phyloP scores from a whole-genome alignment of 2,329 filamentous ascomycete species.

The Penicillium sp. region DNA sequence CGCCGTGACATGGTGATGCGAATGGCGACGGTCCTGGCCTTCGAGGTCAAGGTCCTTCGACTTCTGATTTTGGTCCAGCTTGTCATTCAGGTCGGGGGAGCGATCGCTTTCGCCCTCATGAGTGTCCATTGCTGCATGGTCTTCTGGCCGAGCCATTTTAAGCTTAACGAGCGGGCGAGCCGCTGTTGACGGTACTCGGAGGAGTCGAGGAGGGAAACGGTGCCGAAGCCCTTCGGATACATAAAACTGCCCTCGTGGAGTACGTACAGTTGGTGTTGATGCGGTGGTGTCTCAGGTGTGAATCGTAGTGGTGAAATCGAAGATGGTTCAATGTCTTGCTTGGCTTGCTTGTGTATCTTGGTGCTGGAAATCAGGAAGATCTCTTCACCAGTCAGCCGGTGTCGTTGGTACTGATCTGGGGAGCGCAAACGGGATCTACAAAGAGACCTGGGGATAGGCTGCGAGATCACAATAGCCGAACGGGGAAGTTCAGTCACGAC shows the following conservation, averaged over 20 bases:
- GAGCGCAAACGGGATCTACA: constrained; percentile 10
- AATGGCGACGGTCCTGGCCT: constrained; percentile 23
- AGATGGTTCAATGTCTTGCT: background rate
- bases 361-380: background rate
- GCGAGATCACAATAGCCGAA: constrained; percentile 1
- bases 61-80: constrained; percentile 27
- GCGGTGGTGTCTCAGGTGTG: background rate
- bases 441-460: constrained; percentile 3
- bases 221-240: constrained; percentile 32
- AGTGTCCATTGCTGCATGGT: constrained; percentile 19
- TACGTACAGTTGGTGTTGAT: background rate
- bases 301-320: background rate
- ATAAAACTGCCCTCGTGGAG: constrained; percentile 30
- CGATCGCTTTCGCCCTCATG: constrained; percentile 19
- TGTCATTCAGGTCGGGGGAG: constrained; percentile 25
- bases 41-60: constrained; percentile 35
- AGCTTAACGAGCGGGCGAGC: constrained; percentile 36
- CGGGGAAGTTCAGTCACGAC: constrained; percentile 1
- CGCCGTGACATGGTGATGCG: constrained; percentile 19
- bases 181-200: constrained; percentile 36
- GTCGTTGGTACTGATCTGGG: background rate
- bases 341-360: background rate
- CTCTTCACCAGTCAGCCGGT: background rate
- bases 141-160: constrained; percentile 40
- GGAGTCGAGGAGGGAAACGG: constrained; percentile 27